Evolutionary conservation across 306 rosid species (phyloP).

Genomic region (Quercus suber): DNA sequence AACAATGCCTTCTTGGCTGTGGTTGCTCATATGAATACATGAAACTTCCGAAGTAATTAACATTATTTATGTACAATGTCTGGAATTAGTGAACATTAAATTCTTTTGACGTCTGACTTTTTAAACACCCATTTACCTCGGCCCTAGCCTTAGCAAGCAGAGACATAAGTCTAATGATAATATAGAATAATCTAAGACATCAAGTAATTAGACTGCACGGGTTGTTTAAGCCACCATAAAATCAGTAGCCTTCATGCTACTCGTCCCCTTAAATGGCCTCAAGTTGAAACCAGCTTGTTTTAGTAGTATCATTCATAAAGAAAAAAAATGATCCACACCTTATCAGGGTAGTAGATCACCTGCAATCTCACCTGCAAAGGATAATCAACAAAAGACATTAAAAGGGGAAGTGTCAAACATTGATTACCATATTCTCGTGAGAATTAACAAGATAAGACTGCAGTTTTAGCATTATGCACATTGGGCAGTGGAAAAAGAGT

Average conservation of each 20-base stretch:
- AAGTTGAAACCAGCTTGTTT: conserved; percentile 4
- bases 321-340: background rate
- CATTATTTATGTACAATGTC: background rate
- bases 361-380: conserved; percentile 53
- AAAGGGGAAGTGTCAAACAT: background rate
- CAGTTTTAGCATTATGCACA: background rate
- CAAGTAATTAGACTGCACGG: background rate
- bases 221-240: background rate
- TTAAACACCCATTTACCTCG: background rate
- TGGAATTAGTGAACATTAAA: background rate
- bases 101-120: background rate
- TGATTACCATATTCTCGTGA: background rate
- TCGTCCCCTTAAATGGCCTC: conserved; percentile 7
- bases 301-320: background rate
- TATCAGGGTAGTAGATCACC: conserved; percentile 33
- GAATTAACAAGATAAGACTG: background rate
- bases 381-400: conserved; percentile 14
- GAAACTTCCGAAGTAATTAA: background rate
- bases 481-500: background rate
- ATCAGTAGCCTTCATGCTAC: background rate
- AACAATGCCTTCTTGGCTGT: background rate
- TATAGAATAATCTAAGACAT: background rate
- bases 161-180: background rate
- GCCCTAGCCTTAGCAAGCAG: background rate
- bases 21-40: background rate